Evolutionary conservation across 106 monocot species (phyloP), one percentile per base, ranked within the genome.

Genomic region (Hemerocallis citrina): DNA sequence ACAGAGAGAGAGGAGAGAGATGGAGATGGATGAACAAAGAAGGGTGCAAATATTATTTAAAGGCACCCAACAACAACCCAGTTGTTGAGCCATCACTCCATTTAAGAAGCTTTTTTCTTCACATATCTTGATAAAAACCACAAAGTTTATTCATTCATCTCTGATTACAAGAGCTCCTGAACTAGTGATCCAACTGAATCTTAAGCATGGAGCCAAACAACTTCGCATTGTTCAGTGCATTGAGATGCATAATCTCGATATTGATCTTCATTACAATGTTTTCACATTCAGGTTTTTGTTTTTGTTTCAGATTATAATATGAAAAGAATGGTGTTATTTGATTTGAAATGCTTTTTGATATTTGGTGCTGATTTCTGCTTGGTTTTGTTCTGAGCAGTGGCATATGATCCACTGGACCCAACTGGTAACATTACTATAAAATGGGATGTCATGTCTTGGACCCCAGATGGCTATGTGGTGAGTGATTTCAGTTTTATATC

Each of bases 361-460:
- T 54, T 48, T 64, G 16, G 2, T 8, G 27, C 39, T 45, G 22
- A 33, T 32, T 38, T 59, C 3, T 36, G 35, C 3, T n/a, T n/a
- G n/a, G n/a, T n/a, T n/a, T n/a, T n/a, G n/a, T n/a, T n/a, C 25
- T 50, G 21, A 34, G n/a, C 21, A 52, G 88, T 57, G 52, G 88
- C 83, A 17, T 88, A 88, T 64, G 88, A 88, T 72, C 88, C 79
- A n/a, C 42, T 88, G 63, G 83, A 88, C 14, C 88, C 88, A n/a
- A 83, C 55, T 2, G 88, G 83, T 16, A 83, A 88, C 63, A 88
- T 88, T 20, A 88, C 87, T 7, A 70, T 88, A 23, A 88, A 83
- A 76, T 88, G 88, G 88, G 88, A 88, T 63, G 66, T 88, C 27
- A 68, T 88, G 36, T 88, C 88, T 36, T 88, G 88, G 88, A 88